Evolutionary conservation across 2,329 filamentous ascomycete species (phyloP), one percentile per base, ranked within the genome.

Genomic region (Triangularia setosa): DNA sequence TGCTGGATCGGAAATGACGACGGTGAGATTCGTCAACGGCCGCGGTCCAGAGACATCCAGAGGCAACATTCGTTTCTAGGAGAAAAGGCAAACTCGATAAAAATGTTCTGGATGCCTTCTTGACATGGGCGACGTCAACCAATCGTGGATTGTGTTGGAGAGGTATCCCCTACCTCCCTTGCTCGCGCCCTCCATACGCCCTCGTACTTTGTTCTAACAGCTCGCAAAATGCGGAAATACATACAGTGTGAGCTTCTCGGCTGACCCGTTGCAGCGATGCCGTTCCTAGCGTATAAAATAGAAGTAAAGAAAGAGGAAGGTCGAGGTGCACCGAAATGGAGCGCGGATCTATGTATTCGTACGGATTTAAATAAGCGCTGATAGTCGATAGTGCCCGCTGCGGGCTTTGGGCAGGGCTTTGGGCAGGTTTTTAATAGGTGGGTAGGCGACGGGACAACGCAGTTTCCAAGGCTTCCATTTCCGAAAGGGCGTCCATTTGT

Each of bases 351-450:
- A 11, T 48, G 40, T 48, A 9, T 48, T 48, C 40, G 18, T 48
- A 40, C 23, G 33, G 57, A 44, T 27, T 59, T 55, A 55, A n/a
- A 25, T 60, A 60, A 60, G 58, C 58, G 58, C 58, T 60, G 18
- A 53, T n/a, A 8, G 40, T 40, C 35, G 40, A 53, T 60, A 60
- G 40, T 25, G 40, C 58, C n/a, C n/a, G 40, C 40, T 9, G 40
- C 40, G 2, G 40, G 40, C 40, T 48, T 48, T 48, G 30, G 40
- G 40, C 40, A 1, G 40, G 40, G n/a, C 21, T 48, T 48, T 8
- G 40, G 35, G 18, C 40, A n/a, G 40, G 35, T 18, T 12, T 27
- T 27, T 53, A 12, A n/a, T 11, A 27, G 25, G 25, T 18, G 14
- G 18, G 23, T 21, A 33, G 30, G 30, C 30, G 12, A 12, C 11